Percentiles rank a stretch among this genome's conserved stretches.
Conservation (phyloP, 345 rosid species). For the Gossypium mustelinum region DNA sequence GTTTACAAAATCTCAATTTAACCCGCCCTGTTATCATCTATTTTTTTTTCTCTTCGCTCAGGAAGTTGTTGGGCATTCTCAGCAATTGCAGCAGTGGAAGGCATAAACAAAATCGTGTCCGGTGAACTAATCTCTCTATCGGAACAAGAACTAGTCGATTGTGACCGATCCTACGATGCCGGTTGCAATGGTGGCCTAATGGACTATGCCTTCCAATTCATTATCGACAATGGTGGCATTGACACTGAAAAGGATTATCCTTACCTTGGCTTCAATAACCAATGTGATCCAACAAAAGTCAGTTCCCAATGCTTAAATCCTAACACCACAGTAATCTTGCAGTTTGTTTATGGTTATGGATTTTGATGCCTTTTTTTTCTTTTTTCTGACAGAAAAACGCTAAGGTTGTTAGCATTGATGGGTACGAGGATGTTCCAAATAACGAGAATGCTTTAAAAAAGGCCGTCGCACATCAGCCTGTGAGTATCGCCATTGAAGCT, state of each 20-base stretch:
- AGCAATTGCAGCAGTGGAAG: constrained; percentile 76
- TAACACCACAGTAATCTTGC: not conserved
- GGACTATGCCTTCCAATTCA: constrained; percentile 95
- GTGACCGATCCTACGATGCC: constrained; percentile 57
- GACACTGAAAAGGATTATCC: constrained; percentile 76
- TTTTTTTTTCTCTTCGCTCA: constrained; percentile 21
- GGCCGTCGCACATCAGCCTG: too few relatives aligned
- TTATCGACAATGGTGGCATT: constrained; percentile 74
- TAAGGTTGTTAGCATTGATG: constrained; percentile 45
- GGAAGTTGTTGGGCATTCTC: constrained; percentile 99
- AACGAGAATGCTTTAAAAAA: too few relatives aligned
- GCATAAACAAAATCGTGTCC: constrained; percentile 75
- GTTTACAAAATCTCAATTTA: too few relatives aligned
- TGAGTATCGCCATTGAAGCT: too few relatives aligned
- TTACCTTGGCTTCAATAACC: constrained; percentile 47
- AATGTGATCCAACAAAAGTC: constrained; percentile 57
- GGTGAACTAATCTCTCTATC: constrained; percentile 72
- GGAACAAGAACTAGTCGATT: constrained; percentile 92
- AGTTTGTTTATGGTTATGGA: not conserved
- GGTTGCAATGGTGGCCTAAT: constrained; percentile 94
- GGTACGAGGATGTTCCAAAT: constrained; percentile 66
- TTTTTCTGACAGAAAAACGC: constrained; percentile 43
- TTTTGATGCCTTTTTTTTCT: not conserved
- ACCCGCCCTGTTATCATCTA: not conserved
- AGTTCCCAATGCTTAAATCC: not conserved